Percentiles rank a stretch among this genome's conserved stretches.
phyloP scores from a whole-genome alignment of 768 basidiomycete genomes.

The Leccinellum luteum region DNA sequence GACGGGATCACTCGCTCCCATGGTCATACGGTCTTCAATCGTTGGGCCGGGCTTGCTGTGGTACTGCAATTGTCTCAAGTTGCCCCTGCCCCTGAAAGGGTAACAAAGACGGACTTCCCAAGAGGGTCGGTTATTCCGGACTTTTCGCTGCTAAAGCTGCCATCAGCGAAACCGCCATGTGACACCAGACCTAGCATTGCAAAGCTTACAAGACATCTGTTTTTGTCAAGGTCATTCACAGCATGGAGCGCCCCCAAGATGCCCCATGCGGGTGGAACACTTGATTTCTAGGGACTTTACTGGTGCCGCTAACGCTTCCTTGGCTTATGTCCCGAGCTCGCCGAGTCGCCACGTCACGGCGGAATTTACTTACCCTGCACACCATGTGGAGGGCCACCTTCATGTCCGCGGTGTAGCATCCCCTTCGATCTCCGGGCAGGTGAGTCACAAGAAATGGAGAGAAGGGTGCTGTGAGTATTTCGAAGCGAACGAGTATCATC shows the following conservation, averaged over 20 bases:
- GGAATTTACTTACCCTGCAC: conserved; percentile 36
- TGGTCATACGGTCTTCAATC: conserved; percentile 29
- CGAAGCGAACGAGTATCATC: background rate
- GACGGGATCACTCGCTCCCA: conserved; percentile 35
- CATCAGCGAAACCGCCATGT: background rate
- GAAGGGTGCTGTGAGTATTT: background rate
- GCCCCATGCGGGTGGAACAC: conserved; percentile 27
- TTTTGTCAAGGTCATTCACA: conserved; percentile 47
- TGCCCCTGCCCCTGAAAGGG: conserved; percentile 14
- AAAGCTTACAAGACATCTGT: conserved; percentile 45
- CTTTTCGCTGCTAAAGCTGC: conserved; percentile 4
- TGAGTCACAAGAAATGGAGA: conserved; percentile 3
- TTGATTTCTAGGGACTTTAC: conserved; percentile 2
- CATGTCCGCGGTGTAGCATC: conserved; percentile 20
- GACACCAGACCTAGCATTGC: background rate
- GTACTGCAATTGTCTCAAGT: conserved; percentile 23
- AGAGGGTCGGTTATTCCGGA: conserved; percentile 17
- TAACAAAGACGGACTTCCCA: conserved; percentile 29
- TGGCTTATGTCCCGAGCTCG: background rate
- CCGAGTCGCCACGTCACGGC: background rate
- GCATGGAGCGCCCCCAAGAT: conserved; percentile 46
- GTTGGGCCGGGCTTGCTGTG: conserved; percentile 17
- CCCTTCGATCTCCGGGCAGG: conserved; percentile 1
- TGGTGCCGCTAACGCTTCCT: background rate
- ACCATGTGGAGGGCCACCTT: conserved; percentile 2